phyloP scores from a whole-genome alignment of 805 yeast species.

The Peterozyma xylosa region DNA sequence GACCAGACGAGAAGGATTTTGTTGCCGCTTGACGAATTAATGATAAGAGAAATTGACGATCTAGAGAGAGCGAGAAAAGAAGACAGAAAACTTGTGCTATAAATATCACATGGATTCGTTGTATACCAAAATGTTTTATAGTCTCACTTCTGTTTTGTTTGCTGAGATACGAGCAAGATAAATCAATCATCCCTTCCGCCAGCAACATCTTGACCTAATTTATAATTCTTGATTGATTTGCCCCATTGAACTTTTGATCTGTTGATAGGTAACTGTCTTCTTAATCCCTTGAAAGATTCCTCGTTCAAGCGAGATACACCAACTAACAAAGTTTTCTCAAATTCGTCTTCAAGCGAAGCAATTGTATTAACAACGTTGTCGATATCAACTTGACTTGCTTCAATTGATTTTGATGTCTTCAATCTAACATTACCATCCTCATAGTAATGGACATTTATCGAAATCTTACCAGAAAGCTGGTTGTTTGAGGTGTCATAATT shows the following conservation, averaged over 20 bases:
- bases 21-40: no score
- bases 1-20: not conserved
- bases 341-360: constrained; percentile 45
- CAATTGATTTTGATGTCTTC: constrained; percentile 33
- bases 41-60: no score
- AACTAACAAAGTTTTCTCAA: constrained; percentile 52
- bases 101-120: no score
- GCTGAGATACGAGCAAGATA: no score
- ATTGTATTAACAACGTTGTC: constrained; percentile 36
- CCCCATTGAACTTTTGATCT: constrained; percentile 95
- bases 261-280: constrained; percentile 90
- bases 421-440: constrained; percentile 95
- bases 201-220: constrained; percentile 75
- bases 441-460: constrained; percentile 79
- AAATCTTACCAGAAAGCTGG: constrained; percentile 43
- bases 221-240: constrained; percentile 81
- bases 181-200: constrained; percentile 24
- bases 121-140: no score
- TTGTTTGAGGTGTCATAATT: constrained; percentile 25
- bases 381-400: constrained; percentile 14
- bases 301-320: constrained; percentile 72
- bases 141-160: no score
- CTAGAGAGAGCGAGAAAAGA: no score
- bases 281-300: constrained; percentile 68
- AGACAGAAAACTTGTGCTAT: no score